Evolutionary conservation across 768 basidiomycete species (phyloP).

Genomic region (Boletus sp.): DNA sequence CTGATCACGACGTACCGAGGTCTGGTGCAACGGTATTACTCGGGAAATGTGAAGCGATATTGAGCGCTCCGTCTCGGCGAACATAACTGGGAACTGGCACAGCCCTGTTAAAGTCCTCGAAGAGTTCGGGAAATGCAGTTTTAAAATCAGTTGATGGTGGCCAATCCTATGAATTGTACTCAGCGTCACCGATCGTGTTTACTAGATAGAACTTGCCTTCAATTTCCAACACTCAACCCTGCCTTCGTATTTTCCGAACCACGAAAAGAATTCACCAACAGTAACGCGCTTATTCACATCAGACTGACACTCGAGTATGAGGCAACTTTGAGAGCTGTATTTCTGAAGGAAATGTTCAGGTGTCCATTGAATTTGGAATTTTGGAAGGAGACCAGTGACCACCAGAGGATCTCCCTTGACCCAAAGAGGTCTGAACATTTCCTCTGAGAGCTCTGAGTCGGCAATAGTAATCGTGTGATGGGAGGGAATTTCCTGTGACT

Average conservation of each 20-base stretch:
- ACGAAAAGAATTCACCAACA: constrained; percentile 75
- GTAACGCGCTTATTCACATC: constrained; percentile 61
- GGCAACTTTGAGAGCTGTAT: constrained; percentile 61
- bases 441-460: constrained; percentile 51
- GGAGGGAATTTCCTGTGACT: constrained; percentile 40
- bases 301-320: constrained; percentile 81
- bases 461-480: constrained; percentile 47
- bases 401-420: constrained; percentile 70
- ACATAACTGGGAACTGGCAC: constrained; percentile 90
- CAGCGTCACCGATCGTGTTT: neutral
- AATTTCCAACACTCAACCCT: constrained; percentile 67
- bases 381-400: constrained; percentile 60
- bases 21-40: constrained; percentile 76
- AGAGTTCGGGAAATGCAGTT: constrained; percentile 78
- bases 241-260: constrained; percentile 68
- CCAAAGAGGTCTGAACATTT: constrained; percentile 72
- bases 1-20: constrained; percentile 50
- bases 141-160: constrained; percentile 86
- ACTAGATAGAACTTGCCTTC: constrained; percentile 49
- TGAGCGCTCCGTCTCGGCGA: constrained; percentile 84
- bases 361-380: constrained; percentile 73
- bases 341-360: constrained; percentile 77
- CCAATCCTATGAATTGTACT: constrained; percentile 68
- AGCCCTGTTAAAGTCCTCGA: constrained; percentile 76
- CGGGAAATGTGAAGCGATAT: constrained; percentile 89